Conservation (phyloP, 2,329 filamentous ascomycete species). For the Phoma sp. region DNA sequence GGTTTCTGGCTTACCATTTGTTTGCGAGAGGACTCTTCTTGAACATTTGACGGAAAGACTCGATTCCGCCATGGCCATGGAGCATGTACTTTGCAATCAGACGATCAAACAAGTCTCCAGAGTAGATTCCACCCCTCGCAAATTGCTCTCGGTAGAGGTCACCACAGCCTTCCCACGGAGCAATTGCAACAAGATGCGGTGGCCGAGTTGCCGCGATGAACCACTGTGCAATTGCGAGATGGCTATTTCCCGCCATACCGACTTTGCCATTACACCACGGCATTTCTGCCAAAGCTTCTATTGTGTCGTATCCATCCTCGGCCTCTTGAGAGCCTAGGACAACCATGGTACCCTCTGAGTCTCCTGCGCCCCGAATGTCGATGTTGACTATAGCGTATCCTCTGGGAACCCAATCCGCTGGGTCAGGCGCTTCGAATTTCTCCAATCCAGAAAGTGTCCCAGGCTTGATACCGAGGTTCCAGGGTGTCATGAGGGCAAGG, state of each 20-base stretch:
- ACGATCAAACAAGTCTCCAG: background rate
- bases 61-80: background rate
- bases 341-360: constrained; percentile 44
- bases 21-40: constrained; percentile 13
- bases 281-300: constrained; percentile 51
- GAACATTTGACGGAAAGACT: background rate
- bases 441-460: background rate
- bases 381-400: constrained; percentile 46
- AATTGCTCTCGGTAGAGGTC: constrained; percentile 58
- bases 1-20: constrained; percentile 7
- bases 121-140: constrained; percentile 43
- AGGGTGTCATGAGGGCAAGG: background rate
- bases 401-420: constrained; percentile 40
- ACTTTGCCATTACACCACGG: constrained; percentile 41
- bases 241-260: constrained; percentile 49
- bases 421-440: constrained; percentile 52
- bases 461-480: background rate
- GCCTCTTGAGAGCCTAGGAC: constrained; percentile 53
- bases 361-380: constrained; percentile 38
- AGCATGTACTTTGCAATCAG: background rate
- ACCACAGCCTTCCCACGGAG: constrained; percentile 55
- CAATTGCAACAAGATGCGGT: constrained; percentile 51
- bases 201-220: constrained; percentile 52
- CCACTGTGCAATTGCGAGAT: constrained; percentile 52
- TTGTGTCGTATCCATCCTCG: constrained; percentile 54